Evolutionary conservation across 2,329 filamentous ascomycete genomes (phyloP), one percentile per base, ranked within the genome.

Genomic region (Aspergillus proliferans): DNA sequence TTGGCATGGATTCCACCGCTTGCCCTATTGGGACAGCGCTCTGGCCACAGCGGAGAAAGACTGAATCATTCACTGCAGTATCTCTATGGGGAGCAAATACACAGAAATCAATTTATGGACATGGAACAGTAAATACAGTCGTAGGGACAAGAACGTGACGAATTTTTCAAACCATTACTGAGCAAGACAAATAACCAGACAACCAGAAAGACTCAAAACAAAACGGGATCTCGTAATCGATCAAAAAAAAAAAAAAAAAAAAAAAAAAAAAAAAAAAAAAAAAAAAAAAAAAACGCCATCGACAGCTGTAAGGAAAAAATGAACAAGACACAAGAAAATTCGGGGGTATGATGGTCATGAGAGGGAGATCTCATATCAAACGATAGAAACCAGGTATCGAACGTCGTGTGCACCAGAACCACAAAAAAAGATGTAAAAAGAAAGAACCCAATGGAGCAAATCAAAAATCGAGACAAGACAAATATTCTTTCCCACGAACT

Each of bases 401-500:
- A 55, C 58, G 24, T 49, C 56, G 46, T 54, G 26, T 12, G 26
- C 26, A 12, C 38, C 45, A 43, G n/a, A 43, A 45, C 33, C 41
- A 34, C 33, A 40, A 50, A 47, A 22, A 18, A 7, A 21, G 10
- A 40, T 19, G 19, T 12, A 52, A 44, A 46, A 45, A 41, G 49
- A 51, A 44, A 52, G 47, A 47, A 50, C 44, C 12, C n/a, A 19
- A 18, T 48, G 51, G 46, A 50, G 57, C 54, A 50, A 52, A 55
- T 54, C 47, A 46, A 46, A 42, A 40, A 48, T 55, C 45, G 52
- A 45, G 47, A 30, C 26, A 30, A 30, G 26, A 10, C 38, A 40
- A 21, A 10, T 19, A 8, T 40, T 41, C 21, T 41, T 41, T 10
- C 4, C 12, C 39, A 14, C 10, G 1, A 2, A 24, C 19, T 22